Conservation (phyloP, 2,329 filamentous ascomycete species). For the Iodosphaeria phyllophila region DNA sequence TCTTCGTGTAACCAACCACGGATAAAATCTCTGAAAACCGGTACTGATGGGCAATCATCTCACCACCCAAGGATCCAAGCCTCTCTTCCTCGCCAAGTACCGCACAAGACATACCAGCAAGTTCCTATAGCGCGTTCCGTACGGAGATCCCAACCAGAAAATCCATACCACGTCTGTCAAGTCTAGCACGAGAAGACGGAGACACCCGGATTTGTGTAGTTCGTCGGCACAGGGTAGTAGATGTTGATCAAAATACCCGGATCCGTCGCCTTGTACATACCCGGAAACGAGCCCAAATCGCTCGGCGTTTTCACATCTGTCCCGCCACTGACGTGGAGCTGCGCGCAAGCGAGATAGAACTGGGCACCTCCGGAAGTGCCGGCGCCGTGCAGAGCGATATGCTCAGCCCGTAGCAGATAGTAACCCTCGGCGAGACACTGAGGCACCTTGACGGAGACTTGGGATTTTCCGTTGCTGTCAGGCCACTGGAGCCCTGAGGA, state of each 20-base stretch:
- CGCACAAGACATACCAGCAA: no score
- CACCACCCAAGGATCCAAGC: no score
- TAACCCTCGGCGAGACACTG: constrained; percentile 25
- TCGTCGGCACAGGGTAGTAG: constrained; percentile 12
- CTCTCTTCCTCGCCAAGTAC: no score
- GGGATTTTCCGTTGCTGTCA: constrained; percentile 17
- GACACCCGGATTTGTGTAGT: constrained; percentile 11
- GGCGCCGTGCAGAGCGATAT: constrained; percentile 26
- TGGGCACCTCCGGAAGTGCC: constrained; percentile 21
- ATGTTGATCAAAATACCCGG: constrained; percentile 15
- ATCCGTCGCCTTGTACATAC: constrained; percentile 18
- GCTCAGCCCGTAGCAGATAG: constrained; percentile 28
- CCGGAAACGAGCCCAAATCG: constrained; percentile 15
- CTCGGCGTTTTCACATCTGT: constrained; percentile 13
- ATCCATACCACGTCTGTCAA: no score
- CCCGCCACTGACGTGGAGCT: constrained; percentile 15
- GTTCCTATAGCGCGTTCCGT: no score
- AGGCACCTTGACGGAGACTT: constrained; percentile 22
- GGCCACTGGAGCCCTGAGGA: constrained; percentile 20
- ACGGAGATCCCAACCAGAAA: no score
- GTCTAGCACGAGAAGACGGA: no score
- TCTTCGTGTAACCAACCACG: no score
- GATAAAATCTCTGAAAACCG: no score
- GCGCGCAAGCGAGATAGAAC: constrained; percentile 22
- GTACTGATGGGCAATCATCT: no score